Conservation (phyloP, 768 basidiomycete species). For the Holtermanniella nyarrowii region DNA sequence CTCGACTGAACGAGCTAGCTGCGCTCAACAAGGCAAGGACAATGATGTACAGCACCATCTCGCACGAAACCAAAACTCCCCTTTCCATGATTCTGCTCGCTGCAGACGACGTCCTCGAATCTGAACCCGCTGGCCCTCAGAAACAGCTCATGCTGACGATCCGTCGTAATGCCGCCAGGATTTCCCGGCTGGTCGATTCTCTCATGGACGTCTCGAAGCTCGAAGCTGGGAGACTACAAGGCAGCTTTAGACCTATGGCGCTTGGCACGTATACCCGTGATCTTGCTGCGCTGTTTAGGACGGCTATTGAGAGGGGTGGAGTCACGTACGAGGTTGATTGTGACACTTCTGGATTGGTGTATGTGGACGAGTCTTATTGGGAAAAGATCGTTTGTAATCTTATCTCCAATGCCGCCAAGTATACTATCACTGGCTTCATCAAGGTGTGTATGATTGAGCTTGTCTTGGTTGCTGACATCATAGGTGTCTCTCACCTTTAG, state of each 20-base stretch:
- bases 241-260: slow-evolving; percentile 35
- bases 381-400: slow-evolving; percentile 43
- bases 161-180: slow-evolving; percentile 24
- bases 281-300: slow-evolving; percentile 39
- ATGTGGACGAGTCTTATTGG: slow-evolving; percentile 40
- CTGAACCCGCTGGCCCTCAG: slow-evolving; percentile 18
- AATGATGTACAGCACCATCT: slow-evolving; percentile 26
- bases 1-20: slow-evolving; percentile 29
- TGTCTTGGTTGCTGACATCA: too few relatives aligned
- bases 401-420: slow-evolving; percentile 42
- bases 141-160: slow-evolving; percentile 27
- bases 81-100: not conserved
- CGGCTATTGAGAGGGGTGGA: slow-evolving; percentile 38
- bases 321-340: slow-evolving; percentile 33
- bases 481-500: not conserved
- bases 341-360: slow-evolving; percentile 22
- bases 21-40: slow-evolving; percentile 31
- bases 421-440: slow-evolving; percentile 15
- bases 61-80: slow-evolving; percentile 14
- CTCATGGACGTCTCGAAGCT: slow-evolving; percentile 43
- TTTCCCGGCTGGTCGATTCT: slow-evolving; percentile 41
- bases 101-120: not conserved
- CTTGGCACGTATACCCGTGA: slow-evolving; percentile 38
- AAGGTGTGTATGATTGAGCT: not conserved
- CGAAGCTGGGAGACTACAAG: slow-evolving; percentile 36